Evolutionary conservation across 306 rosid species (phyloP).

Genomic region (Pyrus bretschneideri): DNA sequence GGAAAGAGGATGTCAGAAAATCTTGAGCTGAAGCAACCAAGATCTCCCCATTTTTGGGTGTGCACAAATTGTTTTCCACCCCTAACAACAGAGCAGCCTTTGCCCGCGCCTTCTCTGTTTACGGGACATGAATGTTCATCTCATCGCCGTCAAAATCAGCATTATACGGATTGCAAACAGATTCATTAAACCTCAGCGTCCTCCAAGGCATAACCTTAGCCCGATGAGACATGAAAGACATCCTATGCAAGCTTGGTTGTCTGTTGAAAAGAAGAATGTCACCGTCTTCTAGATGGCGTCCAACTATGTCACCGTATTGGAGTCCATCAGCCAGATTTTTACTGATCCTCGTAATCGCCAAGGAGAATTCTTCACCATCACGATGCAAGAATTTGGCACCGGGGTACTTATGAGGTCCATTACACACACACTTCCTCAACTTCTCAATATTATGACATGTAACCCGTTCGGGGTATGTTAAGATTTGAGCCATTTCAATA

Average conservation of each 20-base stretch:
- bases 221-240: constrained; percentile 97
- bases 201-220: constrained; percentile 98
- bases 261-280: constrained; percentile 87
- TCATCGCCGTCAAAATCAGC: constrained; percentile 99
- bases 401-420: constrained; percentile 90
- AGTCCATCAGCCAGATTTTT: constrained; percentile 67
- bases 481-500: constrained; percentile 77
- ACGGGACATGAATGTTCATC: constrained; percentile 96
- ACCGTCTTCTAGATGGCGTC: constrained; percentile 95
- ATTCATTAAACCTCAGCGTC: constrained; percentile 93
- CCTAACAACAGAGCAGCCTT: constrained; percentile 94
- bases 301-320: constrained; percentile 71
- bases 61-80: constrained; percentile 94
- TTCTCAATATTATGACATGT: constrained; percentile 79
- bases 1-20: constrained; percentile 89
- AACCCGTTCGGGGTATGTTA: constrained; percentile 86
- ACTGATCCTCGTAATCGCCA: constrained; percentile 11
- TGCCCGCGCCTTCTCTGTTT: constrained; percentile 96
- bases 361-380: background rate
- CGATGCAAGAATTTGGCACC: constrained; percentile 47
- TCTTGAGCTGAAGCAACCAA: constrained; percentile 98
- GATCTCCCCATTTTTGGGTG: constrained; percentile 96
- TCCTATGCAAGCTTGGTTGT: constrained; percentile 95
- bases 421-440: constrained; percentile 78
- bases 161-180: constrained; percentile 95